Evolutionary conservation across 805 yeast species (phyloP), one percentile per base, ranked within the genome.

Genomic region (Cyberlindnera maritima): DNA sequence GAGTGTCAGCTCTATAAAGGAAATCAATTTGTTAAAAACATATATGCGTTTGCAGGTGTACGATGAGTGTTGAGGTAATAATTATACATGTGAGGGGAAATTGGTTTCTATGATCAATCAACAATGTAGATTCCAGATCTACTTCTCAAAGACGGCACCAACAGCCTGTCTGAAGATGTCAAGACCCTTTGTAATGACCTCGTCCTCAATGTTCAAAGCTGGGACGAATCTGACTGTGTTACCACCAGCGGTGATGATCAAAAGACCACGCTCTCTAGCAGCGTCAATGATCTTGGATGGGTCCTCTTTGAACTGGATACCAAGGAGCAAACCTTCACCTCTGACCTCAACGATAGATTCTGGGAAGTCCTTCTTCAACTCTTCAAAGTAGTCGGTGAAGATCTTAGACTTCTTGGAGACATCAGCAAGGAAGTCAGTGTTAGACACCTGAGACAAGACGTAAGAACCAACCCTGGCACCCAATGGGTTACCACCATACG

Each of bases 401-500:
- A 77, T 61, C 36, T 75, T 75, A 19, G 92, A 79, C 58, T 86
- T 85, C 36, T 66, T 63, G 17, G 70, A 69, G 18, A 94, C 97
- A 11, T 72, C 65, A 8, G 67, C 61, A 57, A 88, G 73, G 54
- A 94, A 84, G 17, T 71, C 75, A 4, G 72, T 66, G 41, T 83
- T 68, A 13, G 89, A 75, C 37, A 94, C 75, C 57, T 80, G 76
- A 44, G 76, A 81, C 20, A 94, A 68, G 13, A 94, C 96, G 60
- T 85, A 83, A 36, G 75, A 70, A 5, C 90, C 96, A 41, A 94
- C 79, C 52, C 91, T 80, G 31, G 92, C 76, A 5, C 90, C 98
- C 53, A 94, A 71, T 46, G 98, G 98, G 66, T 94, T 94, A 46
- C 99, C 99, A 53, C 99, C 98, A 63, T 85, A 92, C 0, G 99